Evolutionary conservation across 768 basidiomycete genomes (phyloP), one percentile per base, ranked within the genome.

Genomic region (Hortiboletus flavorubellus): DNA sequence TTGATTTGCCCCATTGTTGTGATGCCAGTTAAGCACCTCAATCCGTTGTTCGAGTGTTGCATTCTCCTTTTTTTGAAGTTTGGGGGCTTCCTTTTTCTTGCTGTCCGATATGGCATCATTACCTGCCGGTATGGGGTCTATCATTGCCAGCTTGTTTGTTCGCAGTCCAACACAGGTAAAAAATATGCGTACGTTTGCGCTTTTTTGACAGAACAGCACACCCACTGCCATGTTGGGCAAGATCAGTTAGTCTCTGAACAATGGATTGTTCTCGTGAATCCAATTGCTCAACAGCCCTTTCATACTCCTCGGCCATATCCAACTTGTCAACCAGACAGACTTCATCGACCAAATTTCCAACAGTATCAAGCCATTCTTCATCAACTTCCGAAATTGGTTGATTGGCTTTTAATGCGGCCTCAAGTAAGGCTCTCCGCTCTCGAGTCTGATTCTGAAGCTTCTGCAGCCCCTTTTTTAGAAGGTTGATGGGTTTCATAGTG

Each of bases 291-390:
- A 68, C 43, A 21, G 58, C 59, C 15, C 51, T 21, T 34, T 69
- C 53, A 55, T 63, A 64, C 53, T 68, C 67, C 33, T 59, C 58
- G 3, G 59, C 55, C 12, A 47, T 46, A 10, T 61, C 62, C 40
- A 66, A 61, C 16, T 49, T 15, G n/a, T 64, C 54, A 40, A 70
- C 30, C 38, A 62, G 39, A 15, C 30, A 39, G 48, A 65, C 59
- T 56, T 64, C 64, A 56, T 66, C 58, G 43, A 68, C 58, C 26
- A 64, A 48, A 52, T 68, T 65, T 26, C 58, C 62, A 29, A 44
- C 55, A 60, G 58, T 50, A 49, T 68, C 64, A n/a, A 68, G 54
- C 60, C 60, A 68, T 37, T 58, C 54, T 47, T 61, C 51, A 48
- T 67, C 65, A 35, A 33, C 44, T 7, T 55, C 38, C 6, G 59